Evolutionary conservation across 179 eudicot genomes (phyloP).

Genomic region (Gypsophila paniculata): DNA sequence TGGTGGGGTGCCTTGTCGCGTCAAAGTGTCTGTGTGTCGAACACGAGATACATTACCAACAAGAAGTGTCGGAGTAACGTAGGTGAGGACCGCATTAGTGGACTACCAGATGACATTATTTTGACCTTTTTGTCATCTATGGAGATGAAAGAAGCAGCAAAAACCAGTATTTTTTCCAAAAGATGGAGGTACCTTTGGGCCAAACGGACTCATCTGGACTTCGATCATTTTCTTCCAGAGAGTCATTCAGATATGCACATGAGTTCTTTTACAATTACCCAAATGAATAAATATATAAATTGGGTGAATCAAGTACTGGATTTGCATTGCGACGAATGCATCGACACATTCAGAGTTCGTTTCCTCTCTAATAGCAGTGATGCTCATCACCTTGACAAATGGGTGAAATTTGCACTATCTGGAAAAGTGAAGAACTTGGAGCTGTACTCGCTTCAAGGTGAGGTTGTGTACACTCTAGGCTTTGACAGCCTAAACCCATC

Average conservation of each 20-base stretch:
- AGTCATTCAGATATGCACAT: not conserved
- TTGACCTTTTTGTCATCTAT: slow-evolving; percentile 2
- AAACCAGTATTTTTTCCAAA: slow-evolving; percentile 14
- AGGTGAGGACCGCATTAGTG: slow-evolving; percentile 14
- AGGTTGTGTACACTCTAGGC: not conserved
- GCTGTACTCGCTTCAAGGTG: not conserved
- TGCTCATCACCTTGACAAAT: slow-evolving; percentile 14
- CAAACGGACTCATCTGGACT: slow-evolving; percentile 10
- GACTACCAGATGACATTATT: slow-evolving; percentile 16
- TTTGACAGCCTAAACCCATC: not conserved
- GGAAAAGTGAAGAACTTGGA: slow-evolving; percentile 11
- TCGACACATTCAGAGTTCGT: slow-evolving; percentile 13
- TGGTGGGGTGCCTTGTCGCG: no score
- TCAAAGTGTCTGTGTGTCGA: no score
- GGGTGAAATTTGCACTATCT: slow-evolving; percentile 17
- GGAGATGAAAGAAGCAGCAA: slow-evolving; percentile 21
- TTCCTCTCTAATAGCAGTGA: not conserved
- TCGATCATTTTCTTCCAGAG: slow-evolving; percentile 3
- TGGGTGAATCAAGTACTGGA: slow-evolving; percentile 19
- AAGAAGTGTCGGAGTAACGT: no score
- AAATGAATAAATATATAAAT: slow-evolving; percentile 3
- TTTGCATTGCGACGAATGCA: not conserved
- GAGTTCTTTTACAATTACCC: no score
- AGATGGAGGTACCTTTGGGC: slow-evolving; percentile 22
- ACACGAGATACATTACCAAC: no score